Percentiles rank a stretch among this genome's conserved stretches.
These are phyloP conservation scores for Cystobasidiopsis lactophilus DNA, from an alignment of 768 basidiomycete genomes.

Conservation along the genomic window DNA sequence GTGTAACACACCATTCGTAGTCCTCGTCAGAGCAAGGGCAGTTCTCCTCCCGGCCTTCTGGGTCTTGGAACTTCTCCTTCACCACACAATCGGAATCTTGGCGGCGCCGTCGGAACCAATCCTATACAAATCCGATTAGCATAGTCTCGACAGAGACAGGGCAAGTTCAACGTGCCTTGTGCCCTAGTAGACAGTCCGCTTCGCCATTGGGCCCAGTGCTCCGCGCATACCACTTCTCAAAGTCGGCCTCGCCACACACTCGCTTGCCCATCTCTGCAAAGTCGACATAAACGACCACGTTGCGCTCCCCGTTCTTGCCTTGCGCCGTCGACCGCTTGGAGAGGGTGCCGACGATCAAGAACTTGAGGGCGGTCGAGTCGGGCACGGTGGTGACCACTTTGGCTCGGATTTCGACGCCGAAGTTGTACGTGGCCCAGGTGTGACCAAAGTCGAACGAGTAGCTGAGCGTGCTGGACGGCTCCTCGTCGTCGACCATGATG, in stretches of 20 bases:
- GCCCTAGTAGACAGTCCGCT: constrained; percentile 72
- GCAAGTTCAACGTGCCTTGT: constrained; percentile 37
- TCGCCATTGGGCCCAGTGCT: constrained; percentile 24
- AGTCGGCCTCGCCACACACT: constrained; percentile 49
- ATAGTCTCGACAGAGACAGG: not conserved
- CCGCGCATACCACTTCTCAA: constrained; percentile 73
- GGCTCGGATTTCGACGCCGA: constrained; percentile 49
- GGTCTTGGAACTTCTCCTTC: constrained; percentile 70
- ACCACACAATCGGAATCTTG: constrained; percentile 66
- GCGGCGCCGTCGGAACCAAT: constrained; percentile 83
- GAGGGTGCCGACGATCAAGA: constrained; percentile 63
- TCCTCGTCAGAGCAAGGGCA: constrained; percentile 71
- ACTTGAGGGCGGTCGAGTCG: constrained; percentile 91
- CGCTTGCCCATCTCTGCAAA: constrained; percentile 46
- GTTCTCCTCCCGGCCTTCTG: constrained; percentile 50
- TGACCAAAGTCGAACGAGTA: constrained; percentile 68
- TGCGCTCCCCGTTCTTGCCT: constrained; percentile 32
- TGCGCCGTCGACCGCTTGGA: constrained; percentile 24
- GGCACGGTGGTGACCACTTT: constrained; percentile 66
- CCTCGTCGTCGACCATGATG: constrained; percentile 68
- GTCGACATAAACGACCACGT: constrained; percentile 59
- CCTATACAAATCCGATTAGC: constrained; percentile 30
- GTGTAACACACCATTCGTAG: constrained; percentile 56
- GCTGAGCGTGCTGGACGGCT: constrained; percentile 39
- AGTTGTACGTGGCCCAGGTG: constrained; percentile 50